Evolutionary conservation across 2,329 filamentous ascomycete species (phyloP), one percentile per base, ranked within the genome.

Genomic region (Pestalotiopsis sp.): DNA sequence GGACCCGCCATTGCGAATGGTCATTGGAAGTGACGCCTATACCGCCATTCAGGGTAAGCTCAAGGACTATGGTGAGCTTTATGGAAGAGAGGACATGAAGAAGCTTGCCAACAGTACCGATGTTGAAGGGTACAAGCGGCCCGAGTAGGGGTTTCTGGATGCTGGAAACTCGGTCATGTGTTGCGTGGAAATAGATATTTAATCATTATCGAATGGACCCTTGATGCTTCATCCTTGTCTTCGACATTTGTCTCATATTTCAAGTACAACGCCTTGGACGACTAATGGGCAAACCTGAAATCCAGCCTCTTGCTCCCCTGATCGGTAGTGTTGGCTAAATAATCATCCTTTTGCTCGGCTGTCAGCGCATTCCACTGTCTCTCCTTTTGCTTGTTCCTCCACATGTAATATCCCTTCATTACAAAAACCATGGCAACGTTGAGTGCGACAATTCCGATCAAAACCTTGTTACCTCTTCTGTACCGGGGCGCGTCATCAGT

Each of bases 401-500:
- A 79, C 13, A 81, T 74, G 65, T 85, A 82, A 65, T 78, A 82
- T 0, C 75, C 70, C 71, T 84, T 84, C 25, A 75, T 77, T 1
- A 72, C 61, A 9, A 78, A 66, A 27, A 77, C 77, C 7, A 78
- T 65, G 5, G 74, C 70, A 4, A 83, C 76, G 27, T 82, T 83
- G 66, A 76, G 79, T 1, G 75, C 76, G 20, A 80, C 74, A 49
- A 85, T 76, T 9, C 73, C 81, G 13, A 85, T 72, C 4, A 85
- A 74, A 4, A 80, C 77, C 67, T 78, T 80, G 70, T 84, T 84
- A 36, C 82, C 82, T 0, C 69, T 74, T 27, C 78, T 78, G 71
- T 85, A 89, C 17, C 82, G 74, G 0, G 86, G 86, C 9, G 80
- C 80, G 68, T 89, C 87, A 20, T 84, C 77, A 3, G 71, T 69